Evolutionary conservation across 1,284 basidiomycete species (phyloP), one percentile per base, ranked within the genome.

Genomic region (Sporisorium exsertum): DNA sequence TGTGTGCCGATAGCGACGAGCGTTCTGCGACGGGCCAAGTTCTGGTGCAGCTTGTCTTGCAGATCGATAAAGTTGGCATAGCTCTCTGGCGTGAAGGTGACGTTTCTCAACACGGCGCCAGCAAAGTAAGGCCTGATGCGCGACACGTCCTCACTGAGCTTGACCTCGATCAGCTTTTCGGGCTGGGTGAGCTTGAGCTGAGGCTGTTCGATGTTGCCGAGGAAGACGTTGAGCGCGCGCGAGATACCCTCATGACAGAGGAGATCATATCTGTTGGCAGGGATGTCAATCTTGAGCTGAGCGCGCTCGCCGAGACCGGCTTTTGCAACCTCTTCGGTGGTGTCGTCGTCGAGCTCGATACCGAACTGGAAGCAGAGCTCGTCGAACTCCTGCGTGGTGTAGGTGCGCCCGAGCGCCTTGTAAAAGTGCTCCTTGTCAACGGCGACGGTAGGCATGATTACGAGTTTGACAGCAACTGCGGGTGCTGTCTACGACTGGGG

Each of bases 211-310:
- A 89, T 88, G 84, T 92, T 91, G 49, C 91, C 90, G 47, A 97
- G 88, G 89, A 96, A 99, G 75, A 94, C 90, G 24, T 91, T 90
- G 60, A 99, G 89, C 8, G 92, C 94, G 22, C 94, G 90, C 22
- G 94, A 90, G 81, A 99, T 93, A 63, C 97, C 97, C 87, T 99
- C 97, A 81, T 97, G 92, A 85, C 97, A 99, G 52, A 99, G 90
- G 22, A 99, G 89, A 88, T 99, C 97, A 85, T 99, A 98, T 89
- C 95, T 61, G 74, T 95, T 99, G 27, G 97, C 97, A 33, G 97
- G 96, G 58, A 97, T 91, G 87, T 99, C 96, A 82, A 99, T 97
- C 90, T 99, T 99, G 79, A 99, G 88, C 92, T 96, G 92, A 91
- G 95, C 45, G 91, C 94, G 78, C 92, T 92, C 88, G 91, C 93